Evolutionary conservation across 2,329 filamentous ascomycete genomes (phyloP), one percentile per base, ranked within the genome.

Genomic region (Paracoccidioides lutzii): DNA sequence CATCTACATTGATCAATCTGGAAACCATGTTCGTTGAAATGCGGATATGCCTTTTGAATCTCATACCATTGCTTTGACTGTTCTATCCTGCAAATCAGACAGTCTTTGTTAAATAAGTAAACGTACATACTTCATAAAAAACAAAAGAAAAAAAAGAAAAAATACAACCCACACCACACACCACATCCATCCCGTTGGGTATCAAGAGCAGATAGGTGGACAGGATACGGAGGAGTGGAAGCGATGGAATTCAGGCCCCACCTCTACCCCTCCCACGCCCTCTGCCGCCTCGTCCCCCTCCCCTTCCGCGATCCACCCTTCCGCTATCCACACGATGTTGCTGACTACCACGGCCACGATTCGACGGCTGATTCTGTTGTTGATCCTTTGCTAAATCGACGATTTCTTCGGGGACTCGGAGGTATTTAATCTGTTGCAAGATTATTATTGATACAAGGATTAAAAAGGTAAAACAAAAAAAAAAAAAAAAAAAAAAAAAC

Each of bases 391-490:
- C 90, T 42, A 89, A 73, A 61, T 97, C 91, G 73, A 98, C 88
- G 59, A 98, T 94, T 72, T 97, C 91, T 73, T 98, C 91, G 53
- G 91, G 90, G 3, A 98, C 88, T 65, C 91, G 84, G 37, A 98
- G 81, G 75, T 95, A 98, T 78, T 98, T 98, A 76, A 98, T 98
- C 93, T 96, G 67, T 22, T 22, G 22, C 22, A 22, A 22, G 22
- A 22, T 22, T 22, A 22, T 22, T 22, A 22, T 22, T 22, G 22
- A 22, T 22, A 22, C 22, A 22, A 22, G 22, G 22, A 22, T 22
- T 22, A 22, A 22, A 22, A 22, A 22, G 22, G 22, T 22, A 55
- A 43, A 30, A 9, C 41, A 32, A 41, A 50, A n/a, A 22, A 51
- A 46, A 14, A 41, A 76, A 55, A 43, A 30, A 9, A 38, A 32